Conservation (phyloP, 345 rosid genomes). For the Rhizophora mangle region DNA sequence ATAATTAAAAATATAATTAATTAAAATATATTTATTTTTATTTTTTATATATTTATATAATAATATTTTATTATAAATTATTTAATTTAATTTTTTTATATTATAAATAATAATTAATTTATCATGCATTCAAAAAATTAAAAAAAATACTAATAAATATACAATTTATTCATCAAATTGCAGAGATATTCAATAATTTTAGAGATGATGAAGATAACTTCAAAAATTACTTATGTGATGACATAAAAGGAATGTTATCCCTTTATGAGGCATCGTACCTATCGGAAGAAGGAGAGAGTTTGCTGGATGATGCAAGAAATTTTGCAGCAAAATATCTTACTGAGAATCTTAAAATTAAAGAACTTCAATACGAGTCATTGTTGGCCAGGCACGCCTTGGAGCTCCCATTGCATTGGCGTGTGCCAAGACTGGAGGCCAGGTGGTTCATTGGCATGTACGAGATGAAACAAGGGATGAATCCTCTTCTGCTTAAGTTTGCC, state of each 20-base stretch:
- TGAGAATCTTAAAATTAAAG: conserved; percentile 9
- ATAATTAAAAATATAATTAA: background rate
- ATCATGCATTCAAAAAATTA: conserved; percentile 2
- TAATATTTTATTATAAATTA: no score
- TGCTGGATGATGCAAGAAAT: conserved; percentile 28
- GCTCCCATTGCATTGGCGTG: conserved; percentile 43
- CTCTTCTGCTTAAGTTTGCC: conserved; percentile 39
- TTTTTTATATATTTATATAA: no score
- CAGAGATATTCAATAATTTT: conserved; percentile 17
- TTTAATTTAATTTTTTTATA: conserved; percentile 10
- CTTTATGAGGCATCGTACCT: conserved; percentile 24
- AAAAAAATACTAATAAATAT: background rate
- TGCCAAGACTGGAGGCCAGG: conserved; percentile 41
- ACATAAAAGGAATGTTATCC: conserved; percentile 13
- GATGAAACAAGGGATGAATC: conserved; percentile 14
- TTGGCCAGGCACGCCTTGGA: conserved; percentile 34
- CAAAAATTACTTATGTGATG: conserved; percentile 5
- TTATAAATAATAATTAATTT: conserved; percentile 36
- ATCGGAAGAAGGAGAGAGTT: conserved; percentile 11
- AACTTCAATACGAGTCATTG: background rate
- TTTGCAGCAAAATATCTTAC: conserved; percentile 22
- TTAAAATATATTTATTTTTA: background rate
- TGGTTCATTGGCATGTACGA: conserved; percentile 44
- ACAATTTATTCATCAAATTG: background rate
- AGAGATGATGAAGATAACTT: conserved; percentile 18